A percentile compares a stretch with the other conserved stretches of the same genome.
Evolutionary conservation across 768 basidiomycete species (phyloP).

Genomic region (Mycena capillaripes): DNA sequence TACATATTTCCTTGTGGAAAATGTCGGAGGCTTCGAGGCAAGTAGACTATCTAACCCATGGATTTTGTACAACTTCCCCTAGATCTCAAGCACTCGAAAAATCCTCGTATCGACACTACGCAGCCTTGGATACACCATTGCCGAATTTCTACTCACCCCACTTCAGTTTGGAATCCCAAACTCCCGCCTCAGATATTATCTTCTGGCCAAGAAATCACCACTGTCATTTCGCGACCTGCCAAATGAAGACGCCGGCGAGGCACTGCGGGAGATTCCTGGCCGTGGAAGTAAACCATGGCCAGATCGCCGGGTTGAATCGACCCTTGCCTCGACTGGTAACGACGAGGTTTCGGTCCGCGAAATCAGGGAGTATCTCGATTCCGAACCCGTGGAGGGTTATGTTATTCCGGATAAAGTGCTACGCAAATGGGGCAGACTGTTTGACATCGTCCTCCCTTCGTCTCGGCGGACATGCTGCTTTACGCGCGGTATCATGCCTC

Average conservation of each 20-base stretch:
- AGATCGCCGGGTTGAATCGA: slow-evolving; percentile 11
- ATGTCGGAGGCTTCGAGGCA: slow-evolving; percentile 89
- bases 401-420: slow-evolving; percentile 74
- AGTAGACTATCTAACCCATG: slow-evolving; percentile 5
- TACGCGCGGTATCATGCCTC: slow-evolving; percentile 69
- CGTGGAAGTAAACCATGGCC: slow-evolving; percentile 42
- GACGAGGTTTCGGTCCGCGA: slow-evolving; percentile 11
- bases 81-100: slow-evolving; percentile 77
- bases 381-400: slow-evolving; percentile 32
- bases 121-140: slow-evolving; percentile 66
- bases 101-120: slow-evolving; percentile 67
- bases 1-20: slow-evolving; percentile 76
- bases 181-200: slow-evolving; percentile 85
- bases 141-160: slow-evolving; percentile 80
- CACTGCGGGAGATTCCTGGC: slow-evolving; percentile 70
- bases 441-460: slow-evolving; percentile 83
- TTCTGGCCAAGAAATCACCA: slow-evolving; percentile 72
- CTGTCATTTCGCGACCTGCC: slow-evolving; percentile 51
- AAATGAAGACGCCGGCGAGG: slow-evolving; percentile 30
- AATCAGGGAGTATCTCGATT: slow-evolving; percentile 32
- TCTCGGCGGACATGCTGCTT: slow-evolving; percentile 81
- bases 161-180: slow-evolving; percentile 87
- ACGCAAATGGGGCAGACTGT: slow-evolving; percentile 81
- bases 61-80: background rate
- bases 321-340: no score